These are phyloP conservation scores for Alectoria sarmentosa DNA, from an alignment of 495 filamentous ascomycete species.

Conservation along the genomic window DNA sequence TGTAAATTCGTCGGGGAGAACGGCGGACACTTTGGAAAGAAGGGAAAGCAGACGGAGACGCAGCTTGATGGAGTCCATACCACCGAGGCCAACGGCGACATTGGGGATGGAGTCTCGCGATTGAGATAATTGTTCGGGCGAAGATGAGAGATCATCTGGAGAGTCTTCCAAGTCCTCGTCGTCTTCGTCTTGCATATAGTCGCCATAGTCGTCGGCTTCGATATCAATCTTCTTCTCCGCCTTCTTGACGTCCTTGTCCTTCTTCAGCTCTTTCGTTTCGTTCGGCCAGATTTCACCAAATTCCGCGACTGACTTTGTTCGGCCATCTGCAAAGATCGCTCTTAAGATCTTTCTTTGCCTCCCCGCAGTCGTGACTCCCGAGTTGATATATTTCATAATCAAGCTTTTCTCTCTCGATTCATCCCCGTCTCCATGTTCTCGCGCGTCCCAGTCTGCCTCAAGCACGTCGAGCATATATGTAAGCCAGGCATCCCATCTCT, in stretches of 20 bases:
- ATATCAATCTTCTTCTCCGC: slow-evolving; percentile 47
- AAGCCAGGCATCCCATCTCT: slow-evolving; percentile 75
- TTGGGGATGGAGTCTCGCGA: slow-evolving; percentile 20
- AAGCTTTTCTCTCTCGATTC: slow-evolving; percentile 42
- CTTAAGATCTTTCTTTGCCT: slow-evolving; percentile 48
- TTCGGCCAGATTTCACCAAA: slow-evolving; percentile 56
- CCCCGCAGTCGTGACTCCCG: slow-evolving; percentile 33
- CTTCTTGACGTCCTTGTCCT: slow-evolving; percentile 34
- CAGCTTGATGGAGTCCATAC: slow-evolving; percentile 52
- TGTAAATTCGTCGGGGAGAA: slow-evolving; percentile 40
- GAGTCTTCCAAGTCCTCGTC: slow-evolving; percentile 30
- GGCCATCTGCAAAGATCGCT: slow-evolving; percentile 59
- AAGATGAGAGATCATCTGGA: slow-evolving; percentile 9
- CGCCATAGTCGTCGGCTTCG: slow-evolving; percentile 49
- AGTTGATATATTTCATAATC: slow-evolving; percentile 47
- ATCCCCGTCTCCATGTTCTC: slow-evolving; percentile 32
- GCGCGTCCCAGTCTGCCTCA: slow-evolving; percentile 64
- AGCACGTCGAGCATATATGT: slow-evolving; percentile 71
- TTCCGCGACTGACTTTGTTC: slow-evolving; percentile 38
- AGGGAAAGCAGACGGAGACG: slow-evolving; percentile 56
- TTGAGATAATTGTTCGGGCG: not conserved
- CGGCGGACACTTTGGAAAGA: slow-evolving; percentile 43
- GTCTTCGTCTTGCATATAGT: slow-evolving; percentile 46
- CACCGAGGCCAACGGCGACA: slow-evolving; percentile 38
- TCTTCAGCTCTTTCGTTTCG: slow-evolving; percentile 45